Evolutionary conservation across 2,329 filamentous ascomycete genomes (phyloP).

Genomic region (Helicocarpus griseus): DNA sequence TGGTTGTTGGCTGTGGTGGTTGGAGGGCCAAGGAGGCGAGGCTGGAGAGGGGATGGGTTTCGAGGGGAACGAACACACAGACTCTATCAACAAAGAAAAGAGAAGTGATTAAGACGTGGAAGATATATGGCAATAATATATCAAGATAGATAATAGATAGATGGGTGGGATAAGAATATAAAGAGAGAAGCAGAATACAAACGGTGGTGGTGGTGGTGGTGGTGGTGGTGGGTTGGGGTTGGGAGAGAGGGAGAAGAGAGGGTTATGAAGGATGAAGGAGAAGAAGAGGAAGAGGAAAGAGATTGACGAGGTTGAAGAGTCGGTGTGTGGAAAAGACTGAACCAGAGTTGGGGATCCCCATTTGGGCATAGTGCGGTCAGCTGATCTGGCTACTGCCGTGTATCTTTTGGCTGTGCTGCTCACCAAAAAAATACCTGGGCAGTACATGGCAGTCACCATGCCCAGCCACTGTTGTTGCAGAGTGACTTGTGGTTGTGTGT

Average conservation of each 20-base stretch:
- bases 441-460: background rate
- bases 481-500: background rate
- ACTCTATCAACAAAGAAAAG: background rate
- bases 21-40: background rate
- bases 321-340: background rate
- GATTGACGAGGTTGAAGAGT: constrained; percentile 16
- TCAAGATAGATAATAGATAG: too few species aligned
- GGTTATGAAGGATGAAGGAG: constrained; percentile 9
- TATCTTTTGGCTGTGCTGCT: background rate
- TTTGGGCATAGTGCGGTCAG: too few species aligned
- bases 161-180: background rate
- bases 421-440: background rate
- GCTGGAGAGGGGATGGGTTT: background rate
- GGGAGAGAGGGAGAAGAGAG: background rate
- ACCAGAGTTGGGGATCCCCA: background rate
- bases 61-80: background rate
- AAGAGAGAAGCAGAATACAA: background rate
- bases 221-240: constrained; percentile 5
- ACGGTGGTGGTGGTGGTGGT: background rate
- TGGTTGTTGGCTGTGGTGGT: background rate
- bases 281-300: constrained; percentile 15
- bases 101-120: too few species aligned
- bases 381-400: background rate
- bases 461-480: background rate
- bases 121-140: too few species aligned